A percentile compares a stretch with the other conserved stretches of the same genome.
phyloP scores from a whole-genome alignment of 805 yeast genomes.

The Barnettozyma populi region DNA sequence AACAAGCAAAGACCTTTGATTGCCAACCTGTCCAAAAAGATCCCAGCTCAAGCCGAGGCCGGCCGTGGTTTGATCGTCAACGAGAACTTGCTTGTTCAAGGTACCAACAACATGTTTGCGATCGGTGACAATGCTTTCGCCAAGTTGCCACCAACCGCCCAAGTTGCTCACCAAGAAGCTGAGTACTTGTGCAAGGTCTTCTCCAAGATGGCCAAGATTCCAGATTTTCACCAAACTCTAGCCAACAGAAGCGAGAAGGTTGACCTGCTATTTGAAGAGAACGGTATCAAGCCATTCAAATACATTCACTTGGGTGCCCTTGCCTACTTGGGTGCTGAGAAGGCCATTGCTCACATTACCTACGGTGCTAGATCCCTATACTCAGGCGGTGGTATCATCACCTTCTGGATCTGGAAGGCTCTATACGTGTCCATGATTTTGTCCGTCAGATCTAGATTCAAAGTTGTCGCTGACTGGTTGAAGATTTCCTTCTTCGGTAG shows the following conservation, averaged over 20 bases:
- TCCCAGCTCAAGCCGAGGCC: slow-evolving; percentile 76
- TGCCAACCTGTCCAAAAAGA: slow-evolving; percentile 55
- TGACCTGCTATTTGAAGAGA: slow-evolving; percentile 33
- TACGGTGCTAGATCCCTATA: slow-evolving; percentile 76
- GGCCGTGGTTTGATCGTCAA: slow-evolving; percentile 87
- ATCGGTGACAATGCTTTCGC: slow-evolving; percentile 91
- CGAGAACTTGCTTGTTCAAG: slow-evolving; percentile 70
- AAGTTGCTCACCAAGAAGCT: slow-evolving; percentile 96
- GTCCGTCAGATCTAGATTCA: slow-evolving; percentile 79
- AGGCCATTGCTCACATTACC: slow-evolving; percentile 88
- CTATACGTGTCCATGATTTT: slow-evolving; percentile 92
- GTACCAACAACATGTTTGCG: slow-evolving; percentile 73
- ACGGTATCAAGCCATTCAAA: slow-evolving; percentile 54
- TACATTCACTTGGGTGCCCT: slow-evolving; percentile 89
- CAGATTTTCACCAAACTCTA: slow-evolving; percentile 44
- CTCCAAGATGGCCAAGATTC: slow-evolving; percentile 57
- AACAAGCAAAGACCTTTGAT: slow-evolving; percentile 81
- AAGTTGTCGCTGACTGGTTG: slow-evolving; percentile 84
- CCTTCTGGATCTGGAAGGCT: slow-evolving; percentile 91
- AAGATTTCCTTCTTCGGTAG: slow-evolving; percentile 88
- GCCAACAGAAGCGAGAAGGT: slow-evolving; percentile 31
- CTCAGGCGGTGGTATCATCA: slow-evolving; percentile 77
- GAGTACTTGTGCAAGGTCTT: slow-evolving; percentile 69
- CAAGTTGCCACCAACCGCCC: slow-evolving; percentile 93
- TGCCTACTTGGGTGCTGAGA: slow-evolving; percentile 90